Evolutionary conservation across 805 yeast genomes (phyloP).

Genomic region (Priceomyces haplophilus): DNA sequence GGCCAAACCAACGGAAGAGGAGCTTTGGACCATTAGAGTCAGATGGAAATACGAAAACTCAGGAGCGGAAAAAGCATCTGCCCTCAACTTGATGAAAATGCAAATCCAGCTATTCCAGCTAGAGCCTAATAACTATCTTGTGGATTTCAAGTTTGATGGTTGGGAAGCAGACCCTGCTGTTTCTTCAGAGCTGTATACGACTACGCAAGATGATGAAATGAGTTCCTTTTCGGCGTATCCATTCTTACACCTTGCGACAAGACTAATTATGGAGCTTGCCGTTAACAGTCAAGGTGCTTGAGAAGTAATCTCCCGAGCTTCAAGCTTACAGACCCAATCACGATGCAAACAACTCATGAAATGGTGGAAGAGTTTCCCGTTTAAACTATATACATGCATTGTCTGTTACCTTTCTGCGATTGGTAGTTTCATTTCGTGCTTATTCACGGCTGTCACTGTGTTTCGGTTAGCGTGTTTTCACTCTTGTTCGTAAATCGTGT

Average conservation of each 20-base stretch:
- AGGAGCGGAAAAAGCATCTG: constrained; percentile 28
- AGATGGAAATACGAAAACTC: constrained; percentile 79
- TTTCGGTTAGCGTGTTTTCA: neutral
- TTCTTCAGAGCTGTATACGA: constrained; percentile 18
- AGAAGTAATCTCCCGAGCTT: neutral
- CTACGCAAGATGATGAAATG: constrained; percentile 59
- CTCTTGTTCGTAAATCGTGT: constrained; percentile 5
- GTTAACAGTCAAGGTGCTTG: constrained; percentile 73
- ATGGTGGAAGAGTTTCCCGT: neutral
- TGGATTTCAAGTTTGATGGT: constrained; percentile 96
- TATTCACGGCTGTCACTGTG: neutral
- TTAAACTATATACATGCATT: neutral
- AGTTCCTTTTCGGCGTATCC: constrained; percentile 95
- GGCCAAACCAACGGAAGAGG: constrained; percentile 93
- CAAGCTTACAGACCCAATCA: neutral
- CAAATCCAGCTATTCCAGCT: constrained; percentile 93
- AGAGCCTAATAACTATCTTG: constrained; percentile 93
- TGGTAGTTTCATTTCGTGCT: neutral
- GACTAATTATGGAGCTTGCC: constrained; percentile 93
- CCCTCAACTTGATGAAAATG: constrained; percentile 90
- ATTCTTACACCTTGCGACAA: constrained; percentile 85
- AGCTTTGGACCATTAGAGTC: constrained; percentile 91
- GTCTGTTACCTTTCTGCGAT: neutral
- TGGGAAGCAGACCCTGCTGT: constrained; percentile 56
- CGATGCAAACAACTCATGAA: too few relatives aligned